Evolutionary conservation across 1,139 yeast species (phyloP).

Genomic region (Debaryomyces nepalensis): DNA sequence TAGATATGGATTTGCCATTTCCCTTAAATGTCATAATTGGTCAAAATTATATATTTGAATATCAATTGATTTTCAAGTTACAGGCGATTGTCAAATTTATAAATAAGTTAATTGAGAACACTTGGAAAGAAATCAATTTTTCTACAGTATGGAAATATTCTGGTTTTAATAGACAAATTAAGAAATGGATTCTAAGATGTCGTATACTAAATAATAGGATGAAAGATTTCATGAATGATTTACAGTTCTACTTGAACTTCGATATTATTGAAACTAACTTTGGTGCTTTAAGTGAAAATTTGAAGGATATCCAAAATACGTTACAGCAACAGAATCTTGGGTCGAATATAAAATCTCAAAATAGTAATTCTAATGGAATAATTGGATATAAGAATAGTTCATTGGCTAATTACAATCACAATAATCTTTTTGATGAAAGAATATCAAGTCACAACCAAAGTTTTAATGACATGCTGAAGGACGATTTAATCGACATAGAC

Average conservation of each 20-base stretch:
- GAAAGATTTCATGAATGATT: conserved; percentile 60
- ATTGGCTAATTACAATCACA: conserved; percentile 25
- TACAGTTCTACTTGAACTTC: conserved; percentile 58
- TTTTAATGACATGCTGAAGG: conserved; percentile 2
- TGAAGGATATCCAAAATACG: conserved; percentile 24
- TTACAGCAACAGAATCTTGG: conserved; percentile 22
- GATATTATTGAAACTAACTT: conserved; percentile 68
- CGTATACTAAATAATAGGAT: conserved; percentile 64
- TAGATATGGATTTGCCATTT: conserved; percentile 77
- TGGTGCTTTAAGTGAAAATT: conserved; percentile 38
- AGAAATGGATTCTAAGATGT: conserved; percentile 62
- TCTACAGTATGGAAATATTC: conserved; percentile 69
- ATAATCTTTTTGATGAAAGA: conserved; percentile 38
- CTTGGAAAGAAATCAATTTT: conserved; percentile 76
- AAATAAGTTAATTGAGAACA: conserved; percentile 59
- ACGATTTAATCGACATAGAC: conserved; percentile 48
- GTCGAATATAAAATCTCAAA: conserved; percentile 12
- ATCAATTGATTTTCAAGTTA: conserved; percentile 79
- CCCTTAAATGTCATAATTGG: conserved; percentile 81
- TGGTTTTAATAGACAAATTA: conserved; percentile 44
- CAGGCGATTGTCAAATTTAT: conserved; percentile 66
- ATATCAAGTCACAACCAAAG: conserved; percentile 19
- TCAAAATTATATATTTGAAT: conserved; percentile 73
- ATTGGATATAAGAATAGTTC: conserved; percentile 20
- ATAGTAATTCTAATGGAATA: conserved; percentile 1